Conservation (phyloP, 2,329 filamentous ascomycete genomes). For the Xylariaceae sp. region DNA sequence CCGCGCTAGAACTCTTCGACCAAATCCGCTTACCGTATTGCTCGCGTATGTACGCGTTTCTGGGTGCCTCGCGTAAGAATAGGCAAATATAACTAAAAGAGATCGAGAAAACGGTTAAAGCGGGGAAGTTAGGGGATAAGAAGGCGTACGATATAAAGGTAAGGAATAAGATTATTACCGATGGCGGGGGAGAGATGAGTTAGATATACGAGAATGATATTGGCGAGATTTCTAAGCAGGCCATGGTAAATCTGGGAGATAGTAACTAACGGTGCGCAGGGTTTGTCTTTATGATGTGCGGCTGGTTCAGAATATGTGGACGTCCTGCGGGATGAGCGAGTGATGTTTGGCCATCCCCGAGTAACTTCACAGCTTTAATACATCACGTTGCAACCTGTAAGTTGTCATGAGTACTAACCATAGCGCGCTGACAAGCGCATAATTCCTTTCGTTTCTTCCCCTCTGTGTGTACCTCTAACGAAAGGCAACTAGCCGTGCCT, state of each 20-base stretch:
- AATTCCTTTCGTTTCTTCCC: too few species aligned
- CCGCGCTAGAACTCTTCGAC: constrained; percentile 20
- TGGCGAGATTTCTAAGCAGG: constrained; percentile 13
- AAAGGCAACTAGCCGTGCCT: too few species aligned
- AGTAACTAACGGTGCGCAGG: background rate
- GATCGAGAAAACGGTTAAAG: background rate
- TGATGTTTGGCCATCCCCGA: too few species aligned
- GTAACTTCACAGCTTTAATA: too few species aligned
- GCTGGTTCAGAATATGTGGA: too few species aligned
- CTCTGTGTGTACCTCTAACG: too few species aligned
- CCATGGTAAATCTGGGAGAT: constrained; percentile 1
- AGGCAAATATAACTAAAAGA: background rate
- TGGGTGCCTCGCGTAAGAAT: constrained; percentile 11
- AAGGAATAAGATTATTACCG: constrained; percentile 16
- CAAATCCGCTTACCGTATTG: constrained; percentile 24
- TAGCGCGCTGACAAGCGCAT: too few species aligned
- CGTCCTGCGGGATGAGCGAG: too few species aligned
- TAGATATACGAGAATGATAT: constrained; percentile 21
- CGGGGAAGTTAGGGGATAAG: constrained; percentile 3
- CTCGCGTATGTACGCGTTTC: constrained; percentile 20
- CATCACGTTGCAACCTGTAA: too few species aligned
- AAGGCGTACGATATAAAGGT: constrained; percentile 15
- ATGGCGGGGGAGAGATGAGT: constrained; percentile 17
- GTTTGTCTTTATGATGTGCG: too few species aligned
- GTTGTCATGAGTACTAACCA: too few species aligned